Percentiles rank a stretch among this genome's conserved stretches.
Evolutionary conservation across 495 filamentous ascomycete genomes (phyloP).

Genomic region (Neurospora sp.): DNA sequence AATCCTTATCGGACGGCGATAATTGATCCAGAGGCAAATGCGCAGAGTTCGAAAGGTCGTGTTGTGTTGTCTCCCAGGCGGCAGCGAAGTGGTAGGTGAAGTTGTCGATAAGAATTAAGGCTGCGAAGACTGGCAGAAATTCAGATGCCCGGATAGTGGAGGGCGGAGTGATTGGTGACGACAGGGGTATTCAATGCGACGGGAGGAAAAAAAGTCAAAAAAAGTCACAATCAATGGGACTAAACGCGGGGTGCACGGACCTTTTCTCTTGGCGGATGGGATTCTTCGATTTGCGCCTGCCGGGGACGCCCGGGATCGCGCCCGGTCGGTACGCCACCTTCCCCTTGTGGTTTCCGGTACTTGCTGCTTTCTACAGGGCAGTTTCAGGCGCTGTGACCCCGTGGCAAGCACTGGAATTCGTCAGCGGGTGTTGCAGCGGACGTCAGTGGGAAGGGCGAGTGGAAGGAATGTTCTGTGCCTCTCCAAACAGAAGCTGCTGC

Average conservation of each 20-base stretch:
- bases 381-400: background rate
- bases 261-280: background rate
- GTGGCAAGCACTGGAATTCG: background rate
- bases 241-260: background rate
- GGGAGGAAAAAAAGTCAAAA: background rate
- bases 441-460: background rate
- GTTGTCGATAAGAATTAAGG: background rate
- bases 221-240: background rate
- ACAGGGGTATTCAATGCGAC: background rate
- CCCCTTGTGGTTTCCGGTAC: background rate
- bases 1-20: background rate
- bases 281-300: background rate
- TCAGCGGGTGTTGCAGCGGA: background rate
- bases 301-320: background rate
- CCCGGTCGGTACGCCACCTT: background rate
- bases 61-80: background rate
- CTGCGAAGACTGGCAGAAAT: background rate
- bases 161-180: background rate
- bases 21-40: background rate
- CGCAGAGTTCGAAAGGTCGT: background rate
- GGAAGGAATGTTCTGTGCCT: background rate
- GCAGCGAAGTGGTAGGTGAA: background rate
- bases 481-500: background rate
- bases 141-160: background rate
- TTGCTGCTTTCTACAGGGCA: background rate